Evolutionary conservation across 192 early-diverging fungal species (phyloP), one percentile per base, ranked within the genome.

Genomic region (Coemansia sp.): DNA sequence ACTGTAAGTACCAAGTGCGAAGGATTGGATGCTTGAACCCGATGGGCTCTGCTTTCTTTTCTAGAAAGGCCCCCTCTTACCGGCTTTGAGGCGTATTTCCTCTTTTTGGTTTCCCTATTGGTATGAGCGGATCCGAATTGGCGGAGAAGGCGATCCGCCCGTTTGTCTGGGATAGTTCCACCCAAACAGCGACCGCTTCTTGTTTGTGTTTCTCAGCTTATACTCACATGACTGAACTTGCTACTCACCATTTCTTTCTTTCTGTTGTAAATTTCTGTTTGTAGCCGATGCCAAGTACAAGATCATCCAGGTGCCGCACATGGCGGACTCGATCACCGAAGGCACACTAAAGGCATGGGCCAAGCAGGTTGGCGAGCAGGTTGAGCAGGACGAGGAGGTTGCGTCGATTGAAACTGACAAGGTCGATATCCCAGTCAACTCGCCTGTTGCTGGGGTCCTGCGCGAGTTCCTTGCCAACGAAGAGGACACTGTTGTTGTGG

Each of bases 351-450:
- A 95, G 75, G 87, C 92, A 65, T 98, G 95, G 95, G 88, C 89
- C 83, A 99, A 97, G 87, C 90, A 97, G 86, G 89, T 96, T 44
- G 98, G 98, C 72, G 96, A 99, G 64, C 96, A 88, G 81, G 91
- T 99, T 68, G 87, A 88, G 66, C 87, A 93, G 67, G 98, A 99
- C 68, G 98, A 99, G 72, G 93, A 93, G 73, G 88, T 98, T 36
- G 95, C 95, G 20, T 96, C 95, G 39, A 98, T 99, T 57, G 98
- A 99, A 76, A 99, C 98, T 39, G 98, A 99, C 88, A 99, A 99
- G 89, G 89, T 99, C 67, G 98, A 98, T 79, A 92, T 98, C 24
- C 89, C 94, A n/a, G 92, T 99, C 71, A 99, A 99, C 88, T 93
- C 95, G 33, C 95, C 96, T 49, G 92, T 92, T 46, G 87, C 90